Base-by-base conservation (phyloP, 495 filamentous ascomycete species). In the Xylaria bambusicola region DNA sequence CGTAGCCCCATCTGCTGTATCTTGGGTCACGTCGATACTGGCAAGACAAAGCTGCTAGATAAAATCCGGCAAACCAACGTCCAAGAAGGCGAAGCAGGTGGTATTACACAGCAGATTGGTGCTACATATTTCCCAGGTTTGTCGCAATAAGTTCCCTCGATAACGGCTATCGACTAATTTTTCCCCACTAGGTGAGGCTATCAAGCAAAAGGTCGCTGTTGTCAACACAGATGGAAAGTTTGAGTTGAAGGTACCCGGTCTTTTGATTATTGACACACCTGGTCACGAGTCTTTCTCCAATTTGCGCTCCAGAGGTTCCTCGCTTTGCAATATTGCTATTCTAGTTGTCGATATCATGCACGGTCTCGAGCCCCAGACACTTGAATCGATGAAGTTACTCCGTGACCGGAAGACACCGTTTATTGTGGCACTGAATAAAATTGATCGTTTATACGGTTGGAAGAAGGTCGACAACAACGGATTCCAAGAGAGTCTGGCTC, bases 271-370 rank as follows among this genome's bases (percentile, higher is more conserved):
- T 69, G 95, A 99, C 79, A 99, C 95, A 6, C 95, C 95, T 66
- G 95, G 95, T 79, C 95, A 99, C 91, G 95, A 99, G 82, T 98
- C 94, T 64, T 99, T 99, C 85, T 95, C 93, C 54, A 99, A 99
- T 77, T 73, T 99, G 59, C 89, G 95, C 57, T 97, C 92, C 56
- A 84, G 95, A 76, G 95, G 95, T 73, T 97, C 93, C 38, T 97
- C 92, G 46, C 87, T 99, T 50, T 99, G 95, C 74, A 99, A 99
- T 78, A 98, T 99, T 76, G 95, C 95, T 68, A 99, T 99, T 71
- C 79, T 99, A 59, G 95, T 99, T 21, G 93, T 99, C 63, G 95
- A 99, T 82, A 99, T 99, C 69, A 99, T 99, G 95, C 95, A 99
- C 81, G 95, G 95, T 69, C 85, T 99, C 47, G 95, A 99, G 73